Evolutionary conservation across 2,329 filamentous ascomycete genomes (phyloP).

Genomic region (Neospermospora avenae): DNA sequence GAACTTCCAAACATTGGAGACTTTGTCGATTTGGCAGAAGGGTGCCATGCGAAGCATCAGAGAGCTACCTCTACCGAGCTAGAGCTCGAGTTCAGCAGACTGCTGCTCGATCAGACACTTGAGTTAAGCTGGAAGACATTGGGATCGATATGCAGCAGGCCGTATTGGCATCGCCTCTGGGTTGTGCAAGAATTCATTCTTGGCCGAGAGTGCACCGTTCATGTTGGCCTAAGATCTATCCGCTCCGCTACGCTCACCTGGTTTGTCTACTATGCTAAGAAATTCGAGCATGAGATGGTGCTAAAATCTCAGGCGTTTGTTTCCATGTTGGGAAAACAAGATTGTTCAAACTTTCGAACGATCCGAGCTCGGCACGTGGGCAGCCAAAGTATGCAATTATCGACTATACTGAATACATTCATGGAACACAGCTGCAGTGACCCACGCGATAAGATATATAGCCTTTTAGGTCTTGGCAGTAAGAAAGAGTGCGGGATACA

Average conservation of each 20-base stretch:
- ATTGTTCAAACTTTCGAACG: background rate
- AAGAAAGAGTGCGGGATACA: background rate
- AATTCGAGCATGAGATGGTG: background rate
- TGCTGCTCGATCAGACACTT: background rate
- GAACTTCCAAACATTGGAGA: background rate
- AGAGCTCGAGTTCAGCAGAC: background rate
- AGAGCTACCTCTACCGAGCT: background rate
- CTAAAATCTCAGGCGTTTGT: background rate
- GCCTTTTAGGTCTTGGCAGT: background rate
- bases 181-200: background rate
- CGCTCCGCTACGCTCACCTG: background rate
- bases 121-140: background rate
- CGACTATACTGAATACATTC: background rate
- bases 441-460: background rate
- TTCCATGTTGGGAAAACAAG: background rate
- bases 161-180: background rate
- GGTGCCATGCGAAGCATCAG: background rate
- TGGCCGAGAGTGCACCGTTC: background rate
- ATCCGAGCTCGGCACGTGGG: background rate
- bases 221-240: background rate
- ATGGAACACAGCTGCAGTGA: background rate
- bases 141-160: background rate
- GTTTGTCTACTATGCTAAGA: background rate
- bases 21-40: background rate
- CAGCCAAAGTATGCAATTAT: background rate